These are phyloP conservation scores for Amanita inopinata DNA, from an alignment of 768 basidiomycete species.

Conservation along the genomic window DNA sequence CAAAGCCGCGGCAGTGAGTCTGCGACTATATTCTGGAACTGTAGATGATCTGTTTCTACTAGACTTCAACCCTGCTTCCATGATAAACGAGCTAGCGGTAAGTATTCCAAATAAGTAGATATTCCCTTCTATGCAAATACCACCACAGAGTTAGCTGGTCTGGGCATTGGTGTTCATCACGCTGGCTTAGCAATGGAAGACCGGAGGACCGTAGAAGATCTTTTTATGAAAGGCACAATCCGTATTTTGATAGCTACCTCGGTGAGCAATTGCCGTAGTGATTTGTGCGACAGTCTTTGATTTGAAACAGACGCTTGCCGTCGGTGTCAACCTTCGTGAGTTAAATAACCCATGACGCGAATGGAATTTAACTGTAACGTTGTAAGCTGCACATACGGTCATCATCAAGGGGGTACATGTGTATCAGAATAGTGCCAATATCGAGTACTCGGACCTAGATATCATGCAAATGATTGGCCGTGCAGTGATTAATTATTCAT, in stretches of 20 bases:
- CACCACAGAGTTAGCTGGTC: constrained; percentile 45
- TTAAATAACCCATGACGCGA: no score
- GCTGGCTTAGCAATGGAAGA: constrained; percentile 76
- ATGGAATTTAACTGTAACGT: neutral
- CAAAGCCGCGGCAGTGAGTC: constrained; percentile 41
- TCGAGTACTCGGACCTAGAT: constrained; percentile 88
- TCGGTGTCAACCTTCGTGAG: constrained; percentile 92
- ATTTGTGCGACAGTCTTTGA: constrained; percentile 4
- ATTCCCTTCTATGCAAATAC: neutral
- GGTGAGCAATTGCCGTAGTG: constrained; percentile 30
- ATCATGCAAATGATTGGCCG: constrained; percentile 96
- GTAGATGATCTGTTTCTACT: constrained; percentile 5
- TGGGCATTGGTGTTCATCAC: constrained; percentile 87
- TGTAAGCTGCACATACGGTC: constrained; percentile 83
- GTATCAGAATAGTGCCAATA: constrained; percentile 58
- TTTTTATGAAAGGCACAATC: constrained; percentile 56
- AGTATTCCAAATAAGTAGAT: constrained; percentile 12
- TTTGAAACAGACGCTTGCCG: constrained; percentile 70
- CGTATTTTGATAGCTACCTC: constrained; percentile 76
- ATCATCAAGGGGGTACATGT: constrained; percentile 85
- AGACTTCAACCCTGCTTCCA: constrained; percentile 51
- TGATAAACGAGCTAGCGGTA: constrained; percentile 61
- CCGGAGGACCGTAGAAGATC: constrained; percentile 59
- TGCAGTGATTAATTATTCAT: constrained; percentile 45
- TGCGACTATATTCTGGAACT: neutral